Conservation (phyloP, 306 rosid species). For the Lupinus albus region DNA sequence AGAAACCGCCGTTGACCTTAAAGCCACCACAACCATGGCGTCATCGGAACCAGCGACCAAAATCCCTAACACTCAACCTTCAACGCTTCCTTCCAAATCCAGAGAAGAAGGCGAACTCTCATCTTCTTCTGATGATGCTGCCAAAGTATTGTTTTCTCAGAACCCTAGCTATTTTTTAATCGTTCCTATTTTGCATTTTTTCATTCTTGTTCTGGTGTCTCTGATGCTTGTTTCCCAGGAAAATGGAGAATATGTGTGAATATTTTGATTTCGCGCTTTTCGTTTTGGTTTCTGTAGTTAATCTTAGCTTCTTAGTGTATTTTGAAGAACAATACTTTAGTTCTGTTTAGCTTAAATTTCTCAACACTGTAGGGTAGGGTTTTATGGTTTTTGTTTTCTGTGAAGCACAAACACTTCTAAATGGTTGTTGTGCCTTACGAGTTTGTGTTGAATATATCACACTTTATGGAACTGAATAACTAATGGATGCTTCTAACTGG, state of each 20-base stretch:
- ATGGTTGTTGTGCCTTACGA: too few relatives aligned
- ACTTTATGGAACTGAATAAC: too few relatives aligned
- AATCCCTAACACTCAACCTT: conserved; percentile 27
- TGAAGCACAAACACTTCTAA: too few relatives aligned
- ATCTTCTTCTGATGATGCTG: conserved; percentile 62
- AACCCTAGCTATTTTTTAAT: conserved; percentile 34
- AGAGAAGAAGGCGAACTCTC: conserved; percentile 93
- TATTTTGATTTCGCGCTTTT: neutral
- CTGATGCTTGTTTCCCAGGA: conserved; percentile 4
- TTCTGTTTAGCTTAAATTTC: neutral
- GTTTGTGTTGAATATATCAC: too few relatives aligned
- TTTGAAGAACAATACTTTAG: neutral
- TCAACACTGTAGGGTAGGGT: conserved; percentile 10
- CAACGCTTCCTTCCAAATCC: conserved; percentile 38
- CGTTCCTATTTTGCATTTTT: neutral
- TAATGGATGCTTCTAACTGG: too few relatives aligned
- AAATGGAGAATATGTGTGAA: neutral
- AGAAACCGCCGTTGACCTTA: conserved; percentile 41
- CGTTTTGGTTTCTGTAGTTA: neutral
- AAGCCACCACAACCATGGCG: conserved; percentile 36
- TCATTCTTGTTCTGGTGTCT: neutral
- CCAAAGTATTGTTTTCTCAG: conserved; percentile 45
- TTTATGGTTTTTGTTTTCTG: neutral
- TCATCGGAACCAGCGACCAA: conserved; percentile 31
- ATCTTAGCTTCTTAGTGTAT: too few relatives aligned